These are phyloP conservation scores for Metschnikowia borealis DNA, from an alignment of 805 yeast species.

Conservation along the genomic window DNA sequence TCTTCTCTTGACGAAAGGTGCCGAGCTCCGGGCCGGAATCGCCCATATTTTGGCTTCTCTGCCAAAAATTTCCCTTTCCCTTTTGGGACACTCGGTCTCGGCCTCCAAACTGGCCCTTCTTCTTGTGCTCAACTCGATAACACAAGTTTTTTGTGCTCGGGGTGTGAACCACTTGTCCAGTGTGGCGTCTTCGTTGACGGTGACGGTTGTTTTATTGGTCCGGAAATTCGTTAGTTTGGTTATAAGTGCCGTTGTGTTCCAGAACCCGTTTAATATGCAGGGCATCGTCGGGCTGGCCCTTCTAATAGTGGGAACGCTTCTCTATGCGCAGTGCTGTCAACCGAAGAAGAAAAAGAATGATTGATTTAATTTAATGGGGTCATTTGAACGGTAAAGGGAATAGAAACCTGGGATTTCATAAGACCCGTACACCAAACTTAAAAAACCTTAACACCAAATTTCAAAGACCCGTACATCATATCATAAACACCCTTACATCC, in stretches of 20 bases:
- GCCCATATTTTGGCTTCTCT: constrained; percentile 8
- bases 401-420: too few species aligned
- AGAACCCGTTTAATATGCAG: constrained; percentile 35
- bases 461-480: too few species aligned
- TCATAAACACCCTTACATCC: too few species aligned
- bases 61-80: neutral
- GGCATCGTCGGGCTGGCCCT: constrained; percentile 45
- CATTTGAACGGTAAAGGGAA: too few species aligned
- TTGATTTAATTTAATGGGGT: neutral
- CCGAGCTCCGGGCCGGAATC: constrained; percentile 20
- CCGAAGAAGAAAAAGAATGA: neutral
- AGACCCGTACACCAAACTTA: too few species aligned
- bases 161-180: constrained; percentile 67
- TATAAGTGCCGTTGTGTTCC: constrained; percentile 52
- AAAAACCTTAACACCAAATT: too few species aligned
- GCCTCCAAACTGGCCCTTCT: constrained; percentile 15
- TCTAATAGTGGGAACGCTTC: constrained; percentile 54
- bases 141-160: constrained; percentile 48
- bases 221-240: constrained; percentile 60
- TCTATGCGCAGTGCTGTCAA: constrained; percentile 28
- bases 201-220: constrained; percentile 55
- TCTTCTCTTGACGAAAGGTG: constrained; percentile 24
- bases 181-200: constrained; percentile 55
- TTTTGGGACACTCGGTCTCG: neutral
- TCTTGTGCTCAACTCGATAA: constrained; percentile 17